phyloP scores from a whole-genome alignment of 2,329 filamentous ascomycete genomes.

The Aspergillus terreus region DNA sequence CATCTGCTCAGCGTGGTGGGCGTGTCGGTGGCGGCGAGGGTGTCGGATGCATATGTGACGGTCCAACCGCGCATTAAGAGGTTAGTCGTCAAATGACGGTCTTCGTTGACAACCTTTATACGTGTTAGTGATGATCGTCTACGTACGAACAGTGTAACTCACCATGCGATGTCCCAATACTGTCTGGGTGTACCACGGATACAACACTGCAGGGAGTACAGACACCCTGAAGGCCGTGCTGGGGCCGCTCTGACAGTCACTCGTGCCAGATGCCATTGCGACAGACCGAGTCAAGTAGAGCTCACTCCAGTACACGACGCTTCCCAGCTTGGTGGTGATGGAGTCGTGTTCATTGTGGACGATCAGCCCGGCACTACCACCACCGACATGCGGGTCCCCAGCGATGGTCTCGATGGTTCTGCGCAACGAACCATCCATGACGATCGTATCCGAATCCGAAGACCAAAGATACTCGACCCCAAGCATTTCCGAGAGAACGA shows the following conservation, averaged over 20 bases:
- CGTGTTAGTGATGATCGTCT: background rate
- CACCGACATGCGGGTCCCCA: conserved; percentile 29
- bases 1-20: conserved; percentile 32
- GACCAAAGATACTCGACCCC: conserved; percentile 36
- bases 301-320: conserved; percentile 34
- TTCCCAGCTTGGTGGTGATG: conserved; percentile 26
- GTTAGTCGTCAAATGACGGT: conserved; percentile 36
- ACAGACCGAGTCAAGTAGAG: conserved; percentile 32
- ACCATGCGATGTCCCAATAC: conserved; percentile 33
- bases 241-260: conserved; percentile 37
- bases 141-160: background rate
- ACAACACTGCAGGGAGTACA: conserved; percentile 27
- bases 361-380: conserved; percentile 30
- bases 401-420: conserved; percentile 27
- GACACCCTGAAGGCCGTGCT: conserved; percentile 33
- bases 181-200: conserved; percentile 36
- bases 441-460: conserved; percentile 35
- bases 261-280: conserved; percentile 25
- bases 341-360: conserved; percentile 33
- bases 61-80: conserved; percentile 32
- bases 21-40: conserved; percentile 35
- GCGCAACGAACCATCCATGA: conserved; percentile 26
- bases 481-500: conserved; percentile 29
- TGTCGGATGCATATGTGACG: conserved; percentile 31
- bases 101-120: conserved; percentile 33